Conservation (phyloP, 257 asterid species). For the Rhazya stricta region DNA sequence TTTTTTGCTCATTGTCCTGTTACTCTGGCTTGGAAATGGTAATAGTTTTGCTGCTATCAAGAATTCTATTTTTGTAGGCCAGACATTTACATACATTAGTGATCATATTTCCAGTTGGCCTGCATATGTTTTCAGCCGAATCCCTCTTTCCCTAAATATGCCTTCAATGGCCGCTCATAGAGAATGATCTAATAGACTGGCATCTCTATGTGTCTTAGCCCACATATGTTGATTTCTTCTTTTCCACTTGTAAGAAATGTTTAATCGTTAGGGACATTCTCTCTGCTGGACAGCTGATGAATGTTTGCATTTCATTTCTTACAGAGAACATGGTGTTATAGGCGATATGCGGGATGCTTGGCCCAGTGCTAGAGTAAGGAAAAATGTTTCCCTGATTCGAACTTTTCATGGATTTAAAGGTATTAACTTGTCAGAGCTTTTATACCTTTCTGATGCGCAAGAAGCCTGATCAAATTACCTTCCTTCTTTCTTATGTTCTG, state of each 20-base stretch:
- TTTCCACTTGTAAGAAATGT: not conserved
- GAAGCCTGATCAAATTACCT: not conserved
- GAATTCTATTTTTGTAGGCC: not conserved
- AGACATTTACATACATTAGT: not conserved
- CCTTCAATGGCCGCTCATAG: not conserved
- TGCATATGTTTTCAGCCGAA: not conserved
- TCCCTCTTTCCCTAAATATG: not conserved
- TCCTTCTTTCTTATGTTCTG: conserved; percentile 9
- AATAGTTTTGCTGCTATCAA: not conserved
- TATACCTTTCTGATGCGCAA: not conserved
- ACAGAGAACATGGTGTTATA: conserved; percentile 91
- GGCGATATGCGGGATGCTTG: conserved; percentile 99
- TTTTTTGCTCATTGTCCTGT: too few species aligned
- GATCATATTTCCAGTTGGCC: not conserved
- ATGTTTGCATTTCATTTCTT: conserved; percentile 14
- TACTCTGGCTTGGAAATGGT: not conserved
- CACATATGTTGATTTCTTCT: not conserved
- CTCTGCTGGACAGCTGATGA: conserved; percentile 8
- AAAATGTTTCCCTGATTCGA: conserved; percentile 70
- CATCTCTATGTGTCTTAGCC: not conserved
- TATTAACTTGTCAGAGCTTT: conserved; percentile 18
- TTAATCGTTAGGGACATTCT: not conserved
- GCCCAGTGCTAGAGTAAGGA: conserved; percentile 96
- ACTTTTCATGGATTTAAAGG: conserved; percentile 98
- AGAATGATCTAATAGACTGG: not conserved